phyloP scores from a whole-genome alignment of 331 rosid species.

The Malus hybrid region DNA sequence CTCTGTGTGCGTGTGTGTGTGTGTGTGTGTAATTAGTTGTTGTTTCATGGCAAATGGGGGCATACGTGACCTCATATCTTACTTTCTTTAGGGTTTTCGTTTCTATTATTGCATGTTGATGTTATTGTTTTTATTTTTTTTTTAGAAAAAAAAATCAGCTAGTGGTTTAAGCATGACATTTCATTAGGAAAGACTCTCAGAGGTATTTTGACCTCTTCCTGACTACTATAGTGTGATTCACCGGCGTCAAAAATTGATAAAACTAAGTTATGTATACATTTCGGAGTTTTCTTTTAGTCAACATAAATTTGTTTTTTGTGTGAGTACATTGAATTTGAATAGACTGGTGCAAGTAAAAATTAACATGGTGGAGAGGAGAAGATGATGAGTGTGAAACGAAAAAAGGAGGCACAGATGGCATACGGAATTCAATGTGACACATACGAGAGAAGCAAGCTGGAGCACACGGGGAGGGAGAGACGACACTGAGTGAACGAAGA shows the following conservation, averaged over 20 bases:
- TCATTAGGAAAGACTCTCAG: no score
- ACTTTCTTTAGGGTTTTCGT: no score
- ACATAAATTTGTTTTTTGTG: neutral
- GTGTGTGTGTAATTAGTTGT: neutral
- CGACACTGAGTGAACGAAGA: neutral
- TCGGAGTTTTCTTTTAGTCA: no score
- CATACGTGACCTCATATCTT: neutral
- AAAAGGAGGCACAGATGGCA: neutral
- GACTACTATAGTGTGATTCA: no score
- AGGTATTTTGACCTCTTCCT: accelerated
- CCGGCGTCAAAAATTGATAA: accelerated
- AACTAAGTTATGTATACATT: no score
- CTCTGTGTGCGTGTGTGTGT: no score
- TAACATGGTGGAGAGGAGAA: neutral
- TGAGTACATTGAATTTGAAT: neutral
- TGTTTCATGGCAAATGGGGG: conserved; percentile 6
- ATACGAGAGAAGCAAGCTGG: neutral
- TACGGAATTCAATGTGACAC: neutral
- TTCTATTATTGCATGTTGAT: neutral
- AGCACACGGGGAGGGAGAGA: neutral
- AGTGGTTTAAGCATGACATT: no score
- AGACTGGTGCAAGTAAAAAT: neutral
- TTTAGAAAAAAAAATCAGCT: no score
- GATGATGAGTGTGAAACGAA: neutral
- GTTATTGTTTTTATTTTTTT: neutral